Evolutionary conservation across 306 rosid genomes (phyloP).

Genomic region (Trifolium fragiferum): DNA sequence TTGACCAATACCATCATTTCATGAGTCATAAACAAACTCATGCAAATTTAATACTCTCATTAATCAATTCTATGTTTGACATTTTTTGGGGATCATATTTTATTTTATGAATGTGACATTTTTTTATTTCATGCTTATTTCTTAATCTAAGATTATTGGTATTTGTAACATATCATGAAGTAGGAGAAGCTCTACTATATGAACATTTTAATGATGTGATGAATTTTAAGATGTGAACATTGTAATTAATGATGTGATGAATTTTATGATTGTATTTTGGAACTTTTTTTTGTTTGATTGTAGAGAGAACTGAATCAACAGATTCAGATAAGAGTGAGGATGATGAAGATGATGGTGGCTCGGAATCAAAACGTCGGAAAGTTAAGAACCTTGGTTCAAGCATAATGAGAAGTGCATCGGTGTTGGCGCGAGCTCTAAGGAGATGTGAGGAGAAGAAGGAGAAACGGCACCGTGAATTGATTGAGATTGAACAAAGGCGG

Average conservation of each 20-base stretch:
- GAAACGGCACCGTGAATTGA: slow-evolving; percentile 56
- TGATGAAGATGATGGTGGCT: slow-evolving; percentile 39
- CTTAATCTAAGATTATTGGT: background rate
- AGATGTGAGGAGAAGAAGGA: slow-evolving; percentile 64
- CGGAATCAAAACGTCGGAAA: slow-evolving; percentile 57
- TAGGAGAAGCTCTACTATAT: background rate
- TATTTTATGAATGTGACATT: background rate
- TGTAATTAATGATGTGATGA: background rate
- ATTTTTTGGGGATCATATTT: slow-evolving; percentile 20
- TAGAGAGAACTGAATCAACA: slow-evolving; percentile 55
- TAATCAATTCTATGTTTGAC: slow-evolving; percentile 29
- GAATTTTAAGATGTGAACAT: background rate
- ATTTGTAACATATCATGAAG: background rate
- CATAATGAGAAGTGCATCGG: slow-evolving; percentile 59
- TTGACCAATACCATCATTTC: slow-evolving; percentile 30
- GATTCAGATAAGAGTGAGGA: slow-evolving; percentile 51
- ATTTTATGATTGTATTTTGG: slow-evolving; percentile 15
- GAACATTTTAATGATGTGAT: too few species aligned
- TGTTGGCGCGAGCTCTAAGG: slow-evolving; percentile 51
- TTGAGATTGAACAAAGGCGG: slow-evolving; percentile 53
- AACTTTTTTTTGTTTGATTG: slow-evolving; percentile 5
- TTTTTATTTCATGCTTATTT: slow-evolving; percentile 28
- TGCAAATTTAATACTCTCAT: slow-evolving; percentile 51
- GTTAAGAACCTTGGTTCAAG: slow-evolving; percentile 57
- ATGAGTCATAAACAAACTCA: slow-evolving; percentile 42